Percentiles rank a stretch among this genome's conserved stretches.
phyloP scores from a whole-genome alignment of 306 rosid species.

The Phaseolus lunatus region DNA sequence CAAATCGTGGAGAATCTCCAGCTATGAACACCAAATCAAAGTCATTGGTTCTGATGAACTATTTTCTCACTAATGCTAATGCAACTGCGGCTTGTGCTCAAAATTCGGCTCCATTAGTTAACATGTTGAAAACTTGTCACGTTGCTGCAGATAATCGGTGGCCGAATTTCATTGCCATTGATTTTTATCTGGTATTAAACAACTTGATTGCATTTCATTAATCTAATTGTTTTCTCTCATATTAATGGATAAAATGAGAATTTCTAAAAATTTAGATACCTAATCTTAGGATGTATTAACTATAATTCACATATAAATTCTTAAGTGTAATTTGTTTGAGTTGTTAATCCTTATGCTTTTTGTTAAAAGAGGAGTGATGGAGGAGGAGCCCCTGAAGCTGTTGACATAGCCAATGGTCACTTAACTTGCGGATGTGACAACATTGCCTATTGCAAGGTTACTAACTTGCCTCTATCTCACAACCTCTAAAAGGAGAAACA shows the following conservation, averaged over 20 bases:
- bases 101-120: slow-evolving; percentile 70
- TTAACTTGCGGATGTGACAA: slow-evolving; percentile 82
- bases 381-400: slow-evolving; percentile 87
- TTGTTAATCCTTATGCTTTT: not conserved
- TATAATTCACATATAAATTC: no score
- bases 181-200: slow-evolving; percentile 67
- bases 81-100: slow-evolving; percentile 63
- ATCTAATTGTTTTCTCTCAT: not conserved
- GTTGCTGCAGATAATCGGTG: slow-evolving; percentile 69
- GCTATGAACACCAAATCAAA: slow-evolving; percentile 61
- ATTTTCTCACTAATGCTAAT: slow-evolving; percentile 46
- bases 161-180: slow-evolving; percentile 88
- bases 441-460: slow-evolving; percentile 90
- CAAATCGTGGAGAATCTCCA: slow-evolving; percentile 68
- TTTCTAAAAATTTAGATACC: not conserved
- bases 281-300: not conserved
- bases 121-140: slow-evolving; percentile 62
- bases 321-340: not conserved
- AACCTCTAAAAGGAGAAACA: not conserved
- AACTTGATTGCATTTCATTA: not conserved
- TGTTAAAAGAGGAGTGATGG: slow-evolving; percentile 75
- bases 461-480: not conserved
- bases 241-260: no score
- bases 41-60: slow-evolving; percentile 68
- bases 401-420: slow-evolving; percentile 81